Evolutionary conservation across 176 grass and related monocot genomes (phyloP).

Genomic region (Areca catechu): DNA sequence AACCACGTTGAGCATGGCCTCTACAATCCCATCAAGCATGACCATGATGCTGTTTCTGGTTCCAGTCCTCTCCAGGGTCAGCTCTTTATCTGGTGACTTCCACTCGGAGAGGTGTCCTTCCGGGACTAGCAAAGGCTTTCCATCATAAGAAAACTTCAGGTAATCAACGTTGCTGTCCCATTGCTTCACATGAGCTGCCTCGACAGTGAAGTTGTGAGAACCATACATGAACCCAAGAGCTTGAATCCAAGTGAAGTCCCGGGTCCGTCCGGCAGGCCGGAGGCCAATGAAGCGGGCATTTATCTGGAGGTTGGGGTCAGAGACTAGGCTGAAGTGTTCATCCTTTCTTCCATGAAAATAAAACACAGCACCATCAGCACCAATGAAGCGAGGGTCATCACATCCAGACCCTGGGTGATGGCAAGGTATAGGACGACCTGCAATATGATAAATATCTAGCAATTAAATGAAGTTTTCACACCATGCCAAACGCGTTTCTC

Average conservation of each 20-base stretch:
- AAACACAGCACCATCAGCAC: slow-evolving; percentile 28
- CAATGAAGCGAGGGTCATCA: slow-evolving; percentile 30
- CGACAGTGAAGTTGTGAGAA: slow-evolving; percentile 20
- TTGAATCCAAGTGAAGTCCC: slow-evolving; percentile 36
- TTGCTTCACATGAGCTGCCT: not conserved
- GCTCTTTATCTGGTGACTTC: slow-evolving; percentile 17
- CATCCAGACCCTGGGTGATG: not conserved
- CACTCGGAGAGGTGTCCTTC: slow-evolving; percentile 27
- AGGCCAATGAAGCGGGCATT: slow-evolving; percentile 38
- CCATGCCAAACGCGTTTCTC: no score
- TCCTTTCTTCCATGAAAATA: slow-evolving; percentile 38
- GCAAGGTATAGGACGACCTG: no score
- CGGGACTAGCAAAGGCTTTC: slow-evolving; percentile 11
- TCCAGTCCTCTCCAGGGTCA: slow-evolving; percentile 27
- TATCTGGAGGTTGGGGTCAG: slow-evolving; percentile 24
- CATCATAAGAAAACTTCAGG: slow-evolving; percentile 19
- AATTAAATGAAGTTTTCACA: no score
- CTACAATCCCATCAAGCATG: slow-evolving; percentile 9
- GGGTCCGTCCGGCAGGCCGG: slow-evolving; percentile 13
- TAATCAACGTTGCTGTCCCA: slow-evolving; percentile 25
- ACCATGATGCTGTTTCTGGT: slow-evolving; percentile 23
- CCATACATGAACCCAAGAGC: slow-evolving; percentile 26
- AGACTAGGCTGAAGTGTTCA: slow-evolving; percentile 27
- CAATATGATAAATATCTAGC: no score
- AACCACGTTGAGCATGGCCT: not conserved